Base-by-base conservation (phyloP, 176 grass and related monocot species). In the Chloris gayana region DNA sequence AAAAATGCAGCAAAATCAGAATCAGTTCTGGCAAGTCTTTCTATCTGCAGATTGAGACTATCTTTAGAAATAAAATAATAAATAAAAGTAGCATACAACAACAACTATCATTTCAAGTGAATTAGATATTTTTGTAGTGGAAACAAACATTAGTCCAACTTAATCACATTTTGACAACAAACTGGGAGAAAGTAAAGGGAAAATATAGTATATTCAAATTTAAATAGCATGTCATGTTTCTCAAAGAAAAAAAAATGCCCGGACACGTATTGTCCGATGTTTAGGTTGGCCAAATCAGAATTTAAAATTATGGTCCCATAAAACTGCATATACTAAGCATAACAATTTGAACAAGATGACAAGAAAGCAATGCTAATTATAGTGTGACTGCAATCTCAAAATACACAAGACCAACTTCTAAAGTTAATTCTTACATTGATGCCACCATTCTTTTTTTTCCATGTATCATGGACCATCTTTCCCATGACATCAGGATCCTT, bases 1-100 rank as follows among this genome's bases (percentile, higher is more conserved):
- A 98, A 64, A 84, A 98, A 98, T 42, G 91, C 77, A 67, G 92
- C 77, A 21, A 98, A 98, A 71, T 98, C 95, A 21, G 95, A 98
- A 93, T 98, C 95, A 85, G 81, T 89, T 93, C 95, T 94, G 46
- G 88, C 87, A 85, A 98, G 90, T 81, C 95, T 93, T 81, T 95
- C 95, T 83, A 98, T 94, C 87, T 94, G 88, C 80, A 87, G 62
- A 84, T 60, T 57, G 72, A 61, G 32, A 65, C 27, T 19, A 78
- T 53, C 9, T 58, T 89, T 70, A 85, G 32, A 64, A 76, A 47
- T 62, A 69, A 65, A 85, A 73, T 4, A 18, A 65, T 50, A 89
- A 60, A 71, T 71, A 73, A 19, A 69, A 81, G 26, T n/a, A 34
- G 42, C 74, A 26, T 69, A 71, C 0, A 11, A 27, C 27, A 65